These are phyloP conservation scores for Tilletia walkeri DNA, from an alignment of 1,284 basidiomycete species.

Conservation along the genomic window DNA sequence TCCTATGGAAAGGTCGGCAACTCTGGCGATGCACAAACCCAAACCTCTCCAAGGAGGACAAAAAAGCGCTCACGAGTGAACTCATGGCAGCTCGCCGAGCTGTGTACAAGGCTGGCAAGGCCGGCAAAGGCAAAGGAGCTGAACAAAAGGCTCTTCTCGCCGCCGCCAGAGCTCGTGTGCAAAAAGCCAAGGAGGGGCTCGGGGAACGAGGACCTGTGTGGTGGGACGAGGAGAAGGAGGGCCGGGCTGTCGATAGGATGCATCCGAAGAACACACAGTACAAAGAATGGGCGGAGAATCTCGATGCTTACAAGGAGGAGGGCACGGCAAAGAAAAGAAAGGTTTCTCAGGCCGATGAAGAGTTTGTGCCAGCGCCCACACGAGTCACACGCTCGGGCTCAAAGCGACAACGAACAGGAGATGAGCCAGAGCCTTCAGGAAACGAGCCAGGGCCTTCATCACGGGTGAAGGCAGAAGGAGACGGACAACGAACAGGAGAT, in stretches of 20 bases:
- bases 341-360: neutral
- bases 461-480: no score
- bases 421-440: no score
- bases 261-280: constrained; percentile 15
- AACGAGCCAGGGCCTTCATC: no score
- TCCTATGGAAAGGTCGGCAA: constrained; percentile 14
- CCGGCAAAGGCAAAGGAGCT: neutral
- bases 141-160: neutral
- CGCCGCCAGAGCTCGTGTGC: neutral
- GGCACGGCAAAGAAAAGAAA: neutral
- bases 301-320: neutral
- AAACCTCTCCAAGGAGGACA: neutral
- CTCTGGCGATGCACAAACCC: constrained; percentile 13
- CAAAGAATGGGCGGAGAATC: neutral
- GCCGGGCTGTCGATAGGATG: neutral
- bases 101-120: neutral
- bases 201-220: constrained; percentile 7
- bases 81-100: constrained; percentile 10
- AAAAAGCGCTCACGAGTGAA: neutral
- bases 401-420: no score
- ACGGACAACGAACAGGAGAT: neutral
- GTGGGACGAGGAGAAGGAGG: constrained; percentile 10
- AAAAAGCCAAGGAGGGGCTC: constrained; percentile 1
- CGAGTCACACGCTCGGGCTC: neutral
- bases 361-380: neutral